Base-by-base conservation (phyloP, 495 filamentous ascomycete species). In the Neurospora tetrasperma region DNA sequence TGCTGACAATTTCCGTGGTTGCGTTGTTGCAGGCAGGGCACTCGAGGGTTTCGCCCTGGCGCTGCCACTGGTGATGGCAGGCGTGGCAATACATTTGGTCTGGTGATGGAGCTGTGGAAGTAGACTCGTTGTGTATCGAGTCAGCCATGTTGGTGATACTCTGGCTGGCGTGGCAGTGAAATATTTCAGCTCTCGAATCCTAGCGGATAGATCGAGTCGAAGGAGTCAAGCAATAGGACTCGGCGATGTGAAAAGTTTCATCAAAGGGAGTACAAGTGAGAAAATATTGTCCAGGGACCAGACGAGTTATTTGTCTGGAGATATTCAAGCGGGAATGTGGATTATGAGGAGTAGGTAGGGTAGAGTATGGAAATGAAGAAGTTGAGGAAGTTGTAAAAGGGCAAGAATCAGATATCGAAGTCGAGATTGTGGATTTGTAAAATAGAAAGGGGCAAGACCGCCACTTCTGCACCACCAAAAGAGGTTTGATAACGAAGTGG, bases 61-160 rank as follows among this genome's bases (percentile, higher is more conserved):
- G 40, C 74, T 76, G 73, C 77, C 77, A 79, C 62, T 78, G 69
- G 23, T 76, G 69, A 42, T 79, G 77, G 72, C 77, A 79, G n/a
- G 62, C 73, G 69, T 79, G 77, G 66, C 77, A 79, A 42, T 78
- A 78, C 76, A 79, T 73, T 9, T 68, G 46, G 39, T 77, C 66
- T 31, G 41, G 27, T 38, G 54, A 35, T 35, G 54, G 54, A 66
- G 54, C 35, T 10, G 27, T 66, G 27, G 27, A 35, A 31, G 54
- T 66, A 8, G 54, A 66, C 27, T 66, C 20, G 40, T 40, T 72
- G 44, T 44, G 23, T 54, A 16, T 62, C 16, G 54, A 35, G 71
- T 73, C 71, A 39, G 71, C 54, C 75, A 76, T 76, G 42, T 44
- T 44, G 35, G 23, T 42, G 69, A 38, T 20, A 27, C 23, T 1